phyloP scores from a whole-genome alignment of 1,284 basidiomycete species.

The Leucoagaricus sp. region DNA sequence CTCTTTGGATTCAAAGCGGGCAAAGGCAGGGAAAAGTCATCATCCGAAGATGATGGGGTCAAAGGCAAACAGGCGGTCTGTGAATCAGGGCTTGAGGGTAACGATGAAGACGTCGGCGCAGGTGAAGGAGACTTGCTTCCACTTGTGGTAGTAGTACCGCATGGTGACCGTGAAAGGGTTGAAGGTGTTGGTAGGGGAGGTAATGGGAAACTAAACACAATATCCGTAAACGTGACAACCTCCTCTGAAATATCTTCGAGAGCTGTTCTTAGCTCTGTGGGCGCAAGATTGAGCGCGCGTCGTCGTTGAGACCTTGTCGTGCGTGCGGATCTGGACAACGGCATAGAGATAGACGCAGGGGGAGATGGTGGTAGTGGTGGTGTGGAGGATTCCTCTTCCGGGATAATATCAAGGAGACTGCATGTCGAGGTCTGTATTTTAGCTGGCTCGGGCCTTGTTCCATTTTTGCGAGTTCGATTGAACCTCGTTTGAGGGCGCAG shows the following conservation, averaged over 20 bases:
- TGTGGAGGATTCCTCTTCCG: slow-evolving; percentile 7
- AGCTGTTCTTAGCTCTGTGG: neutral
- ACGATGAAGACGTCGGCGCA: slow-evolving; percentile 26
- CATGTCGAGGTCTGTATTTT: slow-evolving; percentile 9
- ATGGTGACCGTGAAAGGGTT: slow-evolving; percentile 20
- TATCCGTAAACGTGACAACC: slow-evolving; percentile 34
- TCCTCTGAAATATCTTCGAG: slow-evolving; percentile 5
- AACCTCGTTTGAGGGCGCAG: slow-evolving; percentile 8
- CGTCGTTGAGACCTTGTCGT: slow-evolving; percentile 13
- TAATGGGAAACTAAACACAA: slow-evolving; percentile 35
- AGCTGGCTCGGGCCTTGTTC: slow-evolving; percentile 9
- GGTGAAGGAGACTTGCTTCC: slow-evolving; percentile 31
- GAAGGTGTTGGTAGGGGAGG: slow-evolving; percentile 34
- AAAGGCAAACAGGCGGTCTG: slow-evolving; percentile 32
- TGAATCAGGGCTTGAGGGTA: slow-evolving; percentile 34
- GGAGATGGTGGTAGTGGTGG: neutral
- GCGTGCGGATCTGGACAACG: neutral
- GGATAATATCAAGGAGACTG: slow-evolving; percentile 7
- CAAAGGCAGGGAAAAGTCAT: slow-evolving; percentile 31
- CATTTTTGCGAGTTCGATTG: slow-evolving; percentile 11
- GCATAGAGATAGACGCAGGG: too few species aligned
- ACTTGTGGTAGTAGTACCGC: too few species aligned
- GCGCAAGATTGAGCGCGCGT: neutral
- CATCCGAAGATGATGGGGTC: slow-evolving; percentile 43
- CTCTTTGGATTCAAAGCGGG: slow-evolving; percentile 28